phyloP scores from a whole-genome alignment of 306 rosid species.

The Trifolium fragiferum region DNA sequence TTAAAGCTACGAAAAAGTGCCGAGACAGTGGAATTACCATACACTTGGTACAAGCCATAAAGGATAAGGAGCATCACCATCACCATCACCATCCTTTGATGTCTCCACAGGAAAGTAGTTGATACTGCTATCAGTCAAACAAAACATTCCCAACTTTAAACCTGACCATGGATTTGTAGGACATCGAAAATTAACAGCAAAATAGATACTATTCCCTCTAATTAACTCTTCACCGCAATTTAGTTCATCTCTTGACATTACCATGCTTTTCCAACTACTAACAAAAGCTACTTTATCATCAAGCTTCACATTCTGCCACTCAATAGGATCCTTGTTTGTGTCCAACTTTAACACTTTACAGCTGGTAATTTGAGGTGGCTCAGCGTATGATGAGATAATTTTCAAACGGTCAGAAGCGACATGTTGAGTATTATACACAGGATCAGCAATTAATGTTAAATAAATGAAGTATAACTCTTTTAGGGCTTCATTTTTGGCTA shows the following conservation, averaged over 20 bases:
- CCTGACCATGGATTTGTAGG: background rate
- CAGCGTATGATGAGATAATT: background rate
- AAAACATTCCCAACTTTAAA: background rate
- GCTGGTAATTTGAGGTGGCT: background rate
- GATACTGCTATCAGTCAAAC: background rate
- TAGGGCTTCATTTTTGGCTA: background rate
- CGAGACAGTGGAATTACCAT: background rate
- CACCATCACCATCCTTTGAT: background rate
- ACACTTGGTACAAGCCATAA: background rate
- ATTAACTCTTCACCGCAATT: background rate
- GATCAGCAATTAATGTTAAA: background rate
- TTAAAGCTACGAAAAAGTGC: too few species aligned
- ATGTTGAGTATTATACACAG: too few species aligned
- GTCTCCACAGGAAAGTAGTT: background rate
- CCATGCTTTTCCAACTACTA: background rate
- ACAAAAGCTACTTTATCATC: background rate
- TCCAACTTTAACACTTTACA: background rate
- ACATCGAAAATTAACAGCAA: background rate
- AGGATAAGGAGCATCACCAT: background rate
- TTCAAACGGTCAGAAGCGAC: too few species aligned
- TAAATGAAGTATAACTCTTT: slow-evolving; percentile 1
- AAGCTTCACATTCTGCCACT: background rate
- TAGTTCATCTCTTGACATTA: background rate
- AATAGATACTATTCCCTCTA: background rate
- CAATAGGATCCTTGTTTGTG: background rate